Conservation (phyloP, 1,139 yeast genomes). For the Schizosaccharomyces versatilis region DNA sequence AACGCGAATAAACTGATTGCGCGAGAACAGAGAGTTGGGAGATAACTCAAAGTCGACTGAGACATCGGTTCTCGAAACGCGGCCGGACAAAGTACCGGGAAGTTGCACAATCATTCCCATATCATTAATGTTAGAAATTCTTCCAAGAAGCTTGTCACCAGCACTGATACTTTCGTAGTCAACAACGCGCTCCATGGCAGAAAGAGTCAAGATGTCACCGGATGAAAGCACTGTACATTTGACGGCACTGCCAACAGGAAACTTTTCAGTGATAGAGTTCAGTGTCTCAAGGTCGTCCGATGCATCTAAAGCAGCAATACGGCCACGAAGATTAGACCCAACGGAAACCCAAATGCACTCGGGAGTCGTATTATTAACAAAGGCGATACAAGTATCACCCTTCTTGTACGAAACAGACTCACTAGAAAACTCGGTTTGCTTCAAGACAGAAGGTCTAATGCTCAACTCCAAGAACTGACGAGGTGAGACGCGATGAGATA, state of each 20-base stretch:
- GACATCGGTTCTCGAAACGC: conserved; percentile 58
- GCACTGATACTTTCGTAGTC: conserved; percentile 16
- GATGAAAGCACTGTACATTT: conserved; percentile 33
- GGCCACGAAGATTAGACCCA: conserved; percentile 47
- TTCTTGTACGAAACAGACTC: conserved; percentile 22
- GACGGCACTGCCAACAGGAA: conserved; percentile 53
- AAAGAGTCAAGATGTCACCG: conserved; percentile 32
- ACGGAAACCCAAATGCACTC: conserved; percentile 47
- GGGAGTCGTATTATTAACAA: conserved; percentile 31
- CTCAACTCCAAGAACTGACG: conserved; percentile 38
- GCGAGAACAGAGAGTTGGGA: conserved; percentile 28
- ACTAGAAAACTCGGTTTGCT: conserved; percentile 18
- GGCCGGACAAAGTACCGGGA: conserved; percentile 23
- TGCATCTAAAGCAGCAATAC: conserved; percentile 39
- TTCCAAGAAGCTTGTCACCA: conserved; percentile 43
- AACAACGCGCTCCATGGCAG: conserved; percentile 12
- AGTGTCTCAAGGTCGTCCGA: conserved; percentile 26
- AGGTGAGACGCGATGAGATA: conserved; percentile 28
- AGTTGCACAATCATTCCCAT: conserved; percentile 41
- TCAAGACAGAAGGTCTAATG: conserved; percentile 26
- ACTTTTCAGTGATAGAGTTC: conserved; percentile 30
- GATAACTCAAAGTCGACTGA: conserved; percentile 39
- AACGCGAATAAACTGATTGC: conserved; percentile 38
- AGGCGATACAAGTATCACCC: conserved; percentile 29
- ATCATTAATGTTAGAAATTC: conserved; percentile 39